Percentiles rank a stretch among this genome's conserved stretches.
These are phyloP conservation scores for Elaeis guineensis DNA, from an alignment of 176 grass and related monocot species.

Conservation along the genomic window DNA sequence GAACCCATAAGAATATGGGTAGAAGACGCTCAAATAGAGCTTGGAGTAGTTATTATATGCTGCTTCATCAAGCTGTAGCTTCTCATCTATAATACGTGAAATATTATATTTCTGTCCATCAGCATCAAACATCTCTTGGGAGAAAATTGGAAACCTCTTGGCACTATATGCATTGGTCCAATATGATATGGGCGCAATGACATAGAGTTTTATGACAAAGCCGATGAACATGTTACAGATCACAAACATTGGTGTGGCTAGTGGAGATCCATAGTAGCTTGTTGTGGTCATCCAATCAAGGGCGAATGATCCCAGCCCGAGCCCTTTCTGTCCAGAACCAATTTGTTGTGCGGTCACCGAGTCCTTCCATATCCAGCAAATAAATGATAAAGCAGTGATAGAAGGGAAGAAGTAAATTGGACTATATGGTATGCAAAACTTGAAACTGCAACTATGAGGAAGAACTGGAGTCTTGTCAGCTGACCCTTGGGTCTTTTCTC, in stretches of 20 bases:
- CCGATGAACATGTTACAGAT: conserved; percentile 56
- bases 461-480: conserved; percentile 60
- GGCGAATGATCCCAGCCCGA: conserved; percentile 65
- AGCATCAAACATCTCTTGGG: conserved; percentile 38
- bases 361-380: conserved; percentile 49
- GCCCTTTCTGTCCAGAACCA: conserved; percentile 44
- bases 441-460: conserved; percentile 38
- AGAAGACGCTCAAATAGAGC: no score
- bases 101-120: conserved; percentile 12
- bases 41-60: no score
- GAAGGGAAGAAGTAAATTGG: conserved; percentile 65
- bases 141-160: conserved; percentile 41
- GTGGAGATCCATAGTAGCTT: conserved; percentile 46
- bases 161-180: conserved; percentile 49
- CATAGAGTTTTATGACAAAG: conserved; percentile 44
- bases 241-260: conserved; percentile 59
- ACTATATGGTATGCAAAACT: conserved; percentile 76
- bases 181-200: conserved; percentile 49
- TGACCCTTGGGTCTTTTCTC: conserved; percentile 53
- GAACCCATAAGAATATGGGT: no score
- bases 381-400: conserved; percentile 47
- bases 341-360: conserved; percentile 65
- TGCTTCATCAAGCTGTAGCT: no score
- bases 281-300: conserved; percentile 57
- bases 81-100: no score